These are phyloP conservation scores for Aspergillus sp. DNA, from an alignment of 2,329 filamentous ascomycete species.

Conservation along the genomic window DNA sequence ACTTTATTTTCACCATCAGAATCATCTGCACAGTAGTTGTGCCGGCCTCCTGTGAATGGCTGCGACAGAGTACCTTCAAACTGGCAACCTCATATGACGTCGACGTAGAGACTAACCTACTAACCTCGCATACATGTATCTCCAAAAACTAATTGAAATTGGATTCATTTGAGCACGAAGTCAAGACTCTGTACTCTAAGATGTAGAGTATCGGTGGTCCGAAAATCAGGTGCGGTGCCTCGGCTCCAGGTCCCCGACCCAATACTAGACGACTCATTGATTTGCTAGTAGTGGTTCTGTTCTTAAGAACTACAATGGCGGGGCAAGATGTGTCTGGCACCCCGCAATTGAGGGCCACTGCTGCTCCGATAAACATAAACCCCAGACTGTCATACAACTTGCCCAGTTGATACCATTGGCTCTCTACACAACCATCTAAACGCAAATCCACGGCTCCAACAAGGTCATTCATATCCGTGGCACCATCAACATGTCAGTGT, in stretches of 20 bases:
- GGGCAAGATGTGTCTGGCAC: background rate
- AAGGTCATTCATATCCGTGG: background rate
- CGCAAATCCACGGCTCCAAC: too few relatives aligned
- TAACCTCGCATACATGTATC: background rate
- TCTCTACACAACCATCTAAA: too few relatives aligned
- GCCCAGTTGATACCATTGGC: background rate
- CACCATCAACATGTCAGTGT: slow-evolving; percentile 10
- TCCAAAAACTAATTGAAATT: background rate
- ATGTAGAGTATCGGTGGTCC: too few relatives aligned
- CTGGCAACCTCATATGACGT: background rate
- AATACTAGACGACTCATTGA: background rate
- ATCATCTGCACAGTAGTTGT: background rate
- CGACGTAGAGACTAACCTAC: background rate
- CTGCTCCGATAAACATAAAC: background rate
- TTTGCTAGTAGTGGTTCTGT: too few relatives aligned
- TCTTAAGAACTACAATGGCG: background rate
- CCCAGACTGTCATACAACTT: background rate
- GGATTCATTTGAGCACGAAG: background rate
- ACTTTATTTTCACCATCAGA: too few relatives aligned
- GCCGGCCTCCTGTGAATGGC: background rate
- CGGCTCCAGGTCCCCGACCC: background rate
- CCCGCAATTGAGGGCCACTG: background rate
- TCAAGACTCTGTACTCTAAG: too few relatives aligned
- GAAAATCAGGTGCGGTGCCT: background rate
- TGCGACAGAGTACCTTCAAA: background rate